Evolutionary conservation across 106 monocot genomes (phyloP).

Genomic region (Allium cepa): DNA sequence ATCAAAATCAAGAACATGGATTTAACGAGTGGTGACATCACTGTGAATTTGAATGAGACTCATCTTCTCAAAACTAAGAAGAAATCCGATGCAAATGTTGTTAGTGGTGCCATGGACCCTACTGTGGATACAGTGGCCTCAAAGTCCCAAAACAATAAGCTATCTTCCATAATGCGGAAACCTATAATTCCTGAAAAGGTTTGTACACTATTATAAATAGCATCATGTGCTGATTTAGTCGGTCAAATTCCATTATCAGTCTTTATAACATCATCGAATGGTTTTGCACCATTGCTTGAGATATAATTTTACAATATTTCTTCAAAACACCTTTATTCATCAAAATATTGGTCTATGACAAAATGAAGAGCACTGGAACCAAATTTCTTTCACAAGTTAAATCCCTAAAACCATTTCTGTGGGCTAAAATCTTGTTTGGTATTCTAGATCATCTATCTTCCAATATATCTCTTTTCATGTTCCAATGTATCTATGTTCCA

Average conservation of each 20-base stretch:
- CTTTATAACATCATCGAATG: neutral
- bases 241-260: neutral
- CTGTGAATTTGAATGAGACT: constrained; percentile 59
- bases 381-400: too few relatives aligned
- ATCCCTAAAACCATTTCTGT: too few relatives aligned
- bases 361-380: too few relatives aligned
- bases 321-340: too few relatives aligned
- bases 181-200: constrained; percentile 85
- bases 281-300: neutral
- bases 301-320: too few relatives aligned
- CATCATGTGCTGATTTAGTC: neutral
- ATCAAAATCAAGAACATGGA: constrained; percentile 64
- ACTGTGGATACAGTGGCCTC: constrained; percentile 17
- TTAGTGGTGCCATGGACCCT: constrained; percentile 15
- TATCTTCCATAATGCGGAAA: constrained; percentile 40
- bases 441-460: too few relatives aligned
- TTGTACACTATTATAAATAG: constrained; percentile 7
- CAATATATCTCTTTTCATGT: too few relatives aligned
- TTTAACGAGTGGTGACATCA: constrained; percentile 52
- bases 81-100: constrained; percentile 15
- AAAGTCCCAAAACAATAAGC: constrained; percentile 36
- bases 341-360: too few relatives aligned
- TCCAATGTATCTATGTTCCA: too few relatives aligned
- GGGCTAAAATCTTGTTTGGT: too few relatives aligned
- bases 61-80: constrained; percentile 31